A percentile compares a stretch with the other conserved stretches of the same genome.
phyloP scores from a whole-genome alignment of 805 yeast species.

The Candida oleophila region DNA sequence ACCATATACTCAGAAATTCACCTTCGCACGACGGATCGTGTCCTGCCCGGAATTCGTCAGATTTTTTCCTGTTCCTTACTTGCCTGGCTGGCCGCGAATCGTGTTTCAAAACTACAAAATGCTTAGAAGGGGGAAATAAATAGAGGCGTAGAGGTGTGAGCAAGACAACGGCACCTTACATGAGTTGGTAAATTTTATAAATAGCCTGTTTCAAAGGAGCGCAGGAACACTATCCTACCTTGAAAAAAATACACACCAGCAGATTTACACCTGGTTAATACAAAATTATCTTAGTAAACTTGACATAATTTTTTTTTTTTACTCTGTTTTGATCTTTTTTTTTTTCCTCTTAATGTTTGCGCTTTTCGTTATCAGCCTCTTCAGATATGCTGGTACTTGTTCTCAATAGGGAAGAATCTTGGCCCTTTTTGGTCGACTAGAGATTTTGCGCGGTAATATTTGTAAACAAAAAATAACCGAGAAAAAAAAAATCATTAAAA shows the following conservation, averaged over 20 bases:
- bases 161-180: background rate
- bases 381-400: background rate
- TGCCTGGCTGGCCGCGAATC: background rate
- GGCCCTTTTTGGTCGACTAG: background rate
- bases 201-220: no score
- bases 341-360: no score
- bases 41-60: no score
- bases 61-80: background rate
- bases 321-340: no score
- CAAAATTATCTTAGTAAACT: no score
- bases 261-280: no score
- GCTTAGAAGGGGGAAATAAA: background rate
- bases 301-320: no score
- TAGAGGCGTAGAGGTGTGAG: background rate
- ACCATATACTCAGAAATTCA: no score
- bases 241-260: no score
- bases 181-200: background rate
- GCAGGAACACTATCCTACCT: no score
- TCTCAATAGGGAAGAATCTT: background rate
- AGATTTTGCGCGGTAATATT: background rate
- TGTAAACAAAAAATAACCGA: background rate
- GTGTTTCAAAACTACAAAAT: background rate
- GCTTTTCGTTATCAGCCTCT: background rate
- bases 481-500: no score
- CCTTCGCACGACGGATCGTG: no score